Conservation (phyloP, 306 rosid genomes). For the Casuarina equisetifolia region DNA sequence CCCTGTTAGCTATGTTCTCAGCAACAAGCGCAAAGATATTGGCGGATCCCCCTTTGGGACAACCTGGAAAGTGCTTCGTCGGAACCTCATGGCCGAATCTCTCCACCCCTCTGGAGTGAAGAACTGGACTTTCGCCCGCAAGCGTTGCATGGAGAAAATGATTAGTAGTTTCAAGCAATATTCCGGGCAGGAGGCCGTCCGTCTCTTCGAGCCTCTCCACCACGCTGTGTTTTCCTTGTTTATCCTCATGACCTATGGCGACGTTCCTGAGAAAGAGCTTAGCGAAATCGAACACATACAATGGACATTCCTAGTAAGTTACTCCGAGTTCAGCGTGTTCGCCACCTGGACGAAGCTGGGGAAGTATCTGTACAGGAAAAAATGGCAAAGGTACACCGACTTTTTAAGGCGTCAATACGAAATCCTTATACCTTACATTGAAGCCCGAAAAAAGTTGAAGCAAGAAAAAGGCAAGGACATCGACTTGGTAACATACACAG, state of each 20-base stretch:
- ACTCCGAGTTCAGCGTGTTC: neutral
- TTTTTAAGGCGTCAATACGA: neutral
- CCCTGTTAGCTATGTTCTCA: neutral
- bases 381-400: neutral
- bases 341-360: neutral
- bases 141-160: neutral
- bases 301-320: neutral
- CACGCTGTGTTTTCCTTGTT: neutral
- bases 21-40: neutral
- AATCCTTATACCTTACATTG: neutral
- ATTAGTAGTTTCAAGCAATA: neutral
- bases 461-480: neutral
- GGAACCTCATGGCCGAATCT: neutral
- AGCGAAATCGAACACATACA: neutral
- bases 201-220: neutral
- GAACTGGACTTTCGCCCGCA: neutral
- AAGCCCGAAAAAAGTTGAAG: neutral
- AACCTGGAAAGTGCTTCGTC: neutral
- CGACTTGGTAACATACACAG: neutral
- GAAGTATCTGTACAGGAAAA: neutral
- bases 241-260: neutral
- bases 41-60: neutral
- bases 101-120: neutral
- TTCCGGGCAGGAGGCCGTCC: neutral
- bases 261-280: neutral